Base-by-base conservation (phyloP, 768 basidiomycete species). In the Tricholoma hemisulphureum region DNA sequence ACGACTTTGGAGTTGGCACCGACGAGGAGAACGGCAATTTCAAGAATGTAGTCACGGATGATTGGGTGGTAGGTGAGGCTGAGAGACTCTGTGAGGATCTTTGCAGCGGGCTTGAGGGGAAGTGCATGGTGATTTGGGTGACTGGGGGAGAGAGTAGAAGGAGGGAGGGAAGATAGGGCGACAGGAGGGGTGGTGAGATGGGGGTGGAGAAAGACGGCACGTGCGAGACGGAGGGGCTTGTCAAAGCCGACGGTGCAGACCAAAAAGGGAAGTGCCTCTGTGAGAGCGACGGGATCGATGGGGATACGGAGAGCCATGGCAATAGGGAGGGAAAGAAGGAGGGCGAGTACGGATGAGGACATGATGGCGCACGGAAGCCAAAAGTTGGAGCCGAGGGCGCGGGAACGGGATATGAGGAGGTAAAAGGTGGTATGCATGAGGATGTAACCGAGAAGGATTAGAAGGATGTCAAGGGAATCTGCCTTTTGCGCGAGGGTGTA, bases 241-340 rank as follows among this genome's bases (percentile, higher is more conserved):
- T 99, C 97, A 71, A 98, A 99, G 6, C 96, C 96, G 58, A 99
- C 87, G 1, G 95, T 97, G 72, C 96, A 96, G 32, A 99, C 95
- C 49, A 98, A 79, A 86, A 98, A 98, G 0, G 97, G 97, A 0
- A 99, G 83, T 0, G 97, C 96, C 71, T 99, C 97, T 9, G 92
- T 93, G 51, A 99, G 81, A 9, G 88, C 88, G 53, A 98, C 88
- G 1, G 94, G 93, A 70, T 98, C 95, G 63, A 99, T 87, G 18
- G 87, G 89, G 58, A 99, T 93, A 63, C 82, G 80, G 57, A 98
- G 79, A 11, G 82, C 71, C 72, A 82, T 77, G 7, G 86, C 86
- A 53, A 88, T 82, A 13, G 96, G 89, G 6, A 98, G 82, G 11
- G 93, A 82, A 54, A 94, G 77, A 55, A 99, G 81, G 68, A 98